Evolutionary conservation across 257 asterid species (phyloP).

Genomic region (Scutellaria galericulata): DNA sequence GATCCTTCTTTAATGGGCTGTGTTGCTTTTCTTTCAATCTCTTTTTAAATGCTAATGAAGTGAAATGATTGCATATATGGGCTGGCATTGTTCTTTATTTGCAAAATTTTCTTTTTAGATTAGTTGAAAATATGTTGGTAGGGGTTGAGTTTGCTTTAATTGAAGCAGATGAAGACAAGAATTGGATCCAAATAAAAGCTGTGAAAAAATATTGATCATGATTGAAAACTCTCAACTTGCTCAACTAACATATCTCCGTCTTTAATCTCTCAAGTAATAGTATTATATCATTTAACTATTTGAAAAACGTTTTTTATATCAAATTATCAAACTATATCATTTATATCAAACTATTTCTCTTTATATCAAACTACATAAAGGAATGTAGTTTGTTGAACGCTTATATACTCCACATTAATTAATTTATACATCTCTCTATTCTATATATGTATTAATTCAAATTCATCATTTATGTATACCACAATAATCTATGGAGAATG

Average conservation of each 20-base stretch:
- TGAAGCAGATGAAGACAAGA: constrained; percentile 48
- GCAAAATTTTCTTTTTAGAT: constrained; percentile 32
- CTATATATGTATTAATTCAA: no score
- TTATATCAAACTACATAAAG: not conserved
- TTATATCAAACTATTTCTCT: not conserved
- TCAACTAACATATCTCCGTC: not conserved
- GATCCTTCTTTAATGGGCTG: constrained; percentile 37
- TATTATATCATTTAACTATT: not conserved
- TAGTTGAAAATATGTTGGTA: constrained; percentile 31
- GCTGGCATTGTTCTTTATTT: constrained; percentile 38
- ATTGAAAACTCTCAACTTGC: constrained; percentile 32
- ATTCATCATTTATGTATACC: no score
- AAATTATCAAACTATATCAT: no score
- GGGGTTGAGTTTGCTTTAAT: constrained; percentile 13
- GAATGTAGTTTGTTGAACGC: not conserved
- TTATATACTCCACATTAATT: not conserved
- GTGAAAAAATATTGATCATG: constrained; percentile 39
- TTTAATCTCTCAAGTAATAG: not conserved
- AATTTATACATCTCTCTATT: no score
- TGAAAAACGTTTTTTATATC: not conserved
- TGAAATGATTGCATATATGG: constrained; percentile 37
- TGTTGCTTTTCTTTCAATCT: constrained; percentile 31
- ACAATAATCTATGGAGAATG: no score
- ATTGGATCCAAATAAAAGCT: constrained; percentile 45
- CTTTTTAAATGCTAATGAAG: not conserved